A percentile compares a stretch with the other conserved stretches of the same genome.
These are phyloP conservation scores for Persicaria maculosa DNA, from an alignment of 148 eudicot genomes.

Conservation along the genomic window DNA sequence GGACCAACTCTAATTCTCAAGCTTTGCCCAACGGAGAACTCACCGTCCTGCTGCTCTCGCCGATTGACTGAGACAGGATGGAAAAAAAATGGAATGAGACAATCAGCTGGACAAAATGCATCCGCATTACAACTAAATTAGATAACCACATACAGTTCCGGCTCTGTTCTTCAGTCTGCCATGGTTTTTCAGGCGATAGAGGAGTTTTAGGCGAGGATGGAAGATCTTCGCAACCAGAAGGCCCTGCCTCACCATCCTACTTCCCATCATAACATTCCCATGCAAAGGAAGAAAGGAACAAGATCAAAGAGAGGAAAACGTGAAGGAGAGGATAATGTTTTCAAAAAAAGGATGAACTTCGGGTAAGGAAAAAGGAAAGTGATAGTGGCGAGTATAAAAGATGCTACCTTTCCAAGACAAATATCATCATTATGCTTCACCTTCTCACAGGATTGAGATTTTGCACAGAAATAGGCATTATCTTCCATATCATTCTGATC, in stretches of 20 bases:
- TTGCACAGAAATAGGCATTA: slow-evolving; percentile 66
- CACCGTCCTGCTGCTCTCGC: slow-evolving; percentile 42
- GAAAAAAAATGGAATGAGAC: slow-evolving; percentile 9
- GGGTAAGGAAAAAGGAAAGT: not conserved
- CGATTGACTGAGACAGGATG: slow-evolving; percentile 25
- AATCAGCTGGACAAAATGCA: slow-evolving; percentile 7
- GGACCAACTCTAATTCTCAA: slow-evolving; percentile 89
- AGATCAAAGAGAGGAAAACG: not conserved
- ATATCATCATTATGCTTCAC: slow-evolving; percentile 39
- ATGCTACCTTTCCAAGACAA: slow-evolving; percentile 59
- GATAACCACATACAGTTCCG: slow-evolving; percentile 43
- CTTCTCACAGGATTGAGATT: slow-evolving; percentile 65
- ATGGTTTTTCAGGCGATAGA: slow-evolving; percentile 52
- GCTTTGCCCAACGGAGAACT: slow-evolving; percentile 78
- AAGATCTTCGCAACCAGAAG: slow-evolving; percentile 52
- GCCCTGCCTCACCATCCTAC: slow-evolving; percentile 52
- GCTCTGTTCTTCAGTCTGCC: slow-evolving; percentile 46
- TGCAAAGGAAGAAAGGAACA: not conserved
- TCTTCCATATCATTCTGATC: slow-evolving; percentile 72
- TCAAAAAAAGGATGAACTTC: not conserved
- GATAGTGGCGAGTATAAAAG: not conserved
- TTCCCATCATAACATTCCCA: slow-evolving; percentile 2
- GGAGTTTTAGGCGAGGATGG: slow-evolving; percentile 82
- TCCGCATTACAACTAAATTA: slow-evolving; percentile 6
- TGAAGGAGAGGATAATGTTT: not conserved